A percentile compares a stretch with the other conserved stretches of the same genome.
These are phyloP conservation scores for Heliamphora pulchella DNA, from an alignment of 179 eudicot species.

Conservation along the genomic window DNA sequence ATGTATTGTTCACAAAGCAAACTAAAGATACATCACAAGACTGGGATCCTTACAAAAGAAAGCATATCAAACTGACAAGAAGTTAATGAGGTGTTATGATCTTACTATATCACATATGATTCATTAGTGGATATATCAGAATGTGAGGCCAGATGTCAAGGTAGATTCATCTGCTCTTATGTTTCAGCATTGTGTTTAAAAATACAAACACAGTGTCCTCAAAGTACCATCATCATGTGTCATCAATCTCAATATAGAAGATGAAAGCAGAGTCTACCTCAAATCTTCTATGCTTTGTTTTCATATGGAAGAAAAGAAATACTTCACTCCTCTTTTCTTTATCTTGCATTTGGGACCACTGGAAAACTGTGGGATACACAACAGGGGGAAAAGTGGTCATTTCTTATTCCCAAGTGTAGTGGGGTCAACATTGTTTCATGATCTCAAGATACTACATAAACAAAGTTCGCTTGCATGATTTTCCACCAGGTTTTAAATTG, in stretches of 20 bases:
- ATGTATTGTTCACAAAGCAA: slow-evolving; percentile 3
- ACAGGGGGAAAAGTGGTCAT: neutral
- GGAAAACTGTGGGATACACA: neutral
- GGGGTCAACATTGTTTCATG: neutral
- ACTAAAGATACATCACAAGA: slow-evolving; percentile 1
- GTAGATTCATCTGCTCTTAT: neutral
- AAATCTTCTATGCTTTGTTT: neutral
- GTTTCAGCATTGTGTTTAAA: neutral
- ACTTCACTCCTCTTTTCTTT: neutral
- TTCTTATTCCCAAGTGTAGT: neutral
- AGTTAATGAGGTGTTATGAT: neutral
- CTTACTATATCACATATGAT: neutral
- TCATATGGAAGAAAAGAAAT: neutral
- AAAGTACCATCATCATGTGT: neutral
- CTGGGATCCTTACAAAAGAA: neutral
- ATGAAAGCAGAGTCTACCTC: neutral
- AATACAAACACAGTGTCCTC: neutral
- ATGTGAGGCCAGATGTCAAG: neutral
- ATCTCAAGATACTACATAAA: neutral
- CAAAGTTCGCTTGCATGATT: neutral
- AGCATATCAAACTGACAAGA: neutral
- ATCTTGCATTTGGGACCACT: neutral
- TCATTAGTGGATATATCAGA: neutral
- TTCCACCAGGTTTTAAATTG: neutral
- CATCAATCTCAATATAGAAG: neutral